Percentiles rank a stretch among this genome's conserved stretches.
phyloP scores from a whole-genome alignment of 441 rosid genomes.

The Populus hybrid region DNA sequence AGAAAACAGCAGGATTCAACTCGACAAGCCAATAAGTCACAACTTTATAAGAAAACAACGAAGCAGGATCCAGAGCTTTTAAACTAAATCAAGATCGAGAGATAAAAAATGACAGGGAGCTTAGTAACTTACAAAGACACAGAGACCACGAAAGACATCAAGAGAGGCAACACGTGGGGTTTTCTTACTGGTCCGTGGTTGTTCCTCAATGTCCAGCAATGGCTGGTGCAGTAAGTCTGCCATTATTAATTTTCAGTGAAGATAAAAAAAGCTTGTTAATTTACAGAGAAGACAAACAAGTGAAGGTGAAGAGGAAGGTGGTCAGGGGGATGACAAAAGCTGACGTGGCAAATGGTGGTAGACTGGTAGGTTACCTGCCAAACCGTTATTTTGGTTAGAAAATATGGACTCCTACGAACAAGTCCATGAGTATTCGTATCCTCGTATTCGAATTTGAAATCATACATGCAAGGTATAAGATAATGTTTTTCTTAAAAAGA shows the following conservation, averaged over 20 bases:
- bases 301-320: neutral
- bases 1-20: neutral
- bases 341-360: neutral
- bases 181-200: neutral
- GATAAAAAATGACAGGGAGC: neutral
- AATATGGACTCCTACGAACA: neutral
- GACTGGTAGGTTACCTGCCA: neutral
- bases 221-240: neutral
- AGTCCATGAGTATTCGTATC: neutral
- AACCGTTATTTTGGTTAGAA: neutral
- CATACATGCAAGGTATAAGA: neutral
- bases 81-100: neutral
- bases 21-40: neutral
- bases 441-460: neutral
- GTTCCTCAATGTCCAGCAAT: neutral
- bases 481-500: neutral
- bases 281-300: neutral
- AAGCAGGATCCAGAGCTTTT: neutral
- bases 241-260: neutral
- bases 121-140: constrained; percentile 12
- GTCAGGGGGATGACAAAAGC: neutral
- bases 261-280: neutral
- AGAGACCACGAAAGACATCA: constrained; percentile 20
- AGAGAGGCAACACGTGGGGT: constrained; percentile 16
- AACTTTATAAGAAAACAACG: neutral